phyloP scores from a whole-genome alignment of 140 eudicot genomes.

The Stevia rebaudiana region DNA sequence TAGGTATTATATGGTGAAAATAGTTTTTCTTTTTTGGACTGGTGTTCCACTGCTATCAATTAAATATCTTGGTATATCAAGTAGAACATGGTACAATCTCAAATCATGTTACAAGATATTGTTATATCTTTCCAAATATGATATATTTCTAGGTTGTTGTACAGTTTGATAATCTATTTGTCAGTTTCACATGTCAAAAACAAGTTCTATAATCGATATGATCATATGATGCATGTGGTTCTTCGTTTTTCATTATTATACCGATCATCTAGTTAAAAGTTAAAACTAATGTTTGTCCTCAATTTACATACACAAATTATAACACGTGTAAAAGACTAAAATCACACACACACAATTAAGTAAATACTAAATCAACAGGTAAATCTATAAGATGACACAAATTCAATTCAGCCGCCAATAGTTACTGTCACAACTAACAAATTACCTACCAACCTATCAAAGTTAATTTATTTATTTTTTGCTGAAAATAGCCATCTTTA shows the following conservation, averaged over 20 bases:
- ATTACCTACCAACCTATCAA: constrained; percentile 17
- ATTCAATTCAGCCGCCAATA: constrained; percentile 5
- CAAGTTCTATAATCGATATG: background rate
- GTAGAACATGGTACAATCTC: background rate
- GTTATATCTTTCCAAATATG: constrained; percentile 8
- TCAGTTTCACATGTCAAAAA: constrained; percentile 8
- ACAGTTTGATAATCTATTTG: background rate
- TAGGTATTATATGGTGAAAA: no score
- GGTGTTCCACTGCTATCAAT: no score
- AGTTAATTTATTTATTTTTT: background rate
- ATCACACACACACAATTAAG: background rate
- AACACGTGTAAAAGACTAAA: background rate
- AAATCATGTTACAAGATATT: constrained; percentile 14
- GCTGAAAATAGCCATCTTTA: constrained; percentile 1
- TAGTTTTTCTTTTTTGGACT: no score
- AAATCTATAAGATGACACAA: constrained; percentile 9
- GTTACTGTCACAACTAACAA: constrained; percentile 13
- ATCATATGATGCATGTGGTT: constrained; percentile 2
- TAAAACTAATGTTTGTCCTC: background rate
- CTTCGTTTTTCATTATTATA: background rate
- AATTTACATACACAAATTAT: background rate
- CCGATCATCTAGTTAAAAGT: background rate
- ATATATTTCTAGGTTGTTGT: constrained; percentile 2
- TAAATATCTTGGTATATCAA: no score
- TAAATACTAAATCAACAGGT: background rate